Conservation (phyloP, 176 grass and related monocot species). For the Avena atlantica region DNA sequence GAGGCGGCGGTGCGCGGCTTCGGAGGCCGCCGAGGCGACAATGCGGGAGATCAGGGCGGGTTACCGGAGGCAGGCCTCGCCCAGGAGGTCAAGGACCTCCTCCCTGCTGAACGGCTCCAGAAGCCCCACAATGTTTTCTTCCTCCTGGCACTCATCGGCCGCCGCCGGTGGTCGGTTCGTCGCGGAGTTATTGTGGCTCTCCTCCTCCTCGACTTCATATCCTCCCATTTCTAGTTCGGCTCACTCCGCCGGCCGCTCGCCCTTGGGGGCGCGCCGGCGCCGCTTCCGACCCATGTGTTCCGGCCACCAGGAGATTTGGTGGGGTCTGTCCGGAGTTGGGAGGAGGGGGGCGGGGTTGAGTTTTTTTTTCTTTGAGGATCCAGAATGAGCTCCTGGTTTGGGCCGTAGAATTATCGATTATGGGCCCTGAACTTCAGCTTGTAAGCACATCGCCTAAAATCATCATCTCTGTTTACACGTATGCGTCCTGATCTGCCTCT, state of each 20-base stretch:
- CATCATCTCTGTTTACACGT: too few relatives aligned
- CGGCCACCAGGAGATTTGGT: not conserved
- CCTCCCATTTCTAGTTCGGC: slow-evolving; percentile 17
- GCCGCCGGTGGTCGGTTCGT: slow-evolving; percentile 11
- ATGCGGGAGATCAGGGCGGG: slow-evolving; percentile 49
- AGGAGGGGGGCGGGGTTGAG: too few relatives aligned
- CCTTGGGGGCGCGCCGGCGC: not conserved
- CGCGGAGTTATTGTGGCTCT: slow-evolving; percentile 14
- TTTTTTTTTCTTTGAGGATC: too few relatives aligned
- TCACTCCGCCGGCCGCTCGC: not conserved
- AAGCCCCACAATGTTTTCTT: slow-evolving; percentile 54
- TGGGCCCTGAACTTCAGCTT: too few relatives aligned
- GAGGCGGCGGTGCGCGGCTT: slow-evolving; percentile 66
- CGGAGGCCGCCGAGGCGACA: slow-evolving; percentile 41
- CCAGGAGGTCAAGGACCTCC: slow-evolving; percentile 65
- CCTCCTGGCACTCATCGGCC: slow-evolving; percentile 25
- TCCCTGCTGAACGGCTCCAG: slow-evolving; percentile 74
- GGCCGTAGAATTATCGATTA: too few relatives aligned
- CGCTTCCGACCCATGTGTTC: slow-evolving; percentile 46
- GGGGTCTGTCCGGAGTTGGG: too few relatives aligned
- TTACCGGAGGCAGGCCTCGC: slow-evolving; percentile 52
- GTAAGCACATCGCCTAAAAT: too few relatives aligned
- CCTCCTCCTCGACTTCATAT: slow-evolving; percentile 34
- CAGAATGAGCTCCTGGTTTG: too few relatives aligned
- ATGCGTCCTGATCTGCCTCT: too few relatives aligned